Conservation (phyloP, 2,329 filamentous ascomycete genomes). For the Basipetospora chlamydospora region DNA sequence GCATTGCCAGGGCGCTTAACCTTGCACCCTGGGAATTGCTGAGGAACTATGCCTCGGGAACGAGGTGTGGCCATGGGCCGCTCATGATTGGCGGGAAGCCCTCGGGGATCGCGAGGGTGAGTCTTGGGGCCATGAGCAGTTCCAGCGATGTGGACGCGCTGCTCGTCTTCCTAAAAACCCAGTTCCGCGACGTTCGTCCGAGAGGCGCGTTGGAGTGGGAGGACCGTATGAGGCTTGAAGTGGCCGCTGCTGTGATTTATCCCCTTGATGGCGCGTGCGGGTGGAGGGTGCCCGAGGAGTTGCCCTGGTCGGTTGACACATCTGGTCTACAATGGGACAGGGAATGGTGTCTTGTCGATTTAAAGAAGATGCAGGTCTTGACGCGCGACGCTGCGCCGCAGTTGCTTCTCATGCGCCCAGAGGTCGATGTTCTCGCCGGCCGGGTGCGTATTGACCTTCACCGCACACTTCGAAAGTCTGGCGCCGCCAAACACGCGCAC, state of each 20-base stretch:
- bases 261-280: background rate
- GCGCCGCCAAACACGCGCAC: background rate
- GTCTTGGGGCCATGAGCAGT: slow-evolving; percentile 81
- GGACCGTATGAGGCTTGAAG: background rate
- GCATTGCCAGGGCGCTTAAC: slow-evolving; percentile 55
- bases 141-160: slow-evolving; percentile 58
- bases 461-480: background rate
- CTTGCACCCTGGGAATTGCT: slow-evolving; percentile 70
- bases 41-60: slow-evolving; percentile 68
- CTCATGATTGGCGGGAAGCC: slow-evolving; percentile 74
- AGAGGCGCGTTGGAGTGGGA: background rate
- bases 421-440: background rate
- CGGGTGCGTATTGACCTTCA: background rate
- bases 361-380: background rate
- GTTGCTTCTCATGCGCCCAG: background rate
- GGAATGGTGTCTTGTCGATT: background rate
- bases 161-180: slow-evolving; percentile 45
- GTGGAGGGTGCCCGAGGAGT: background rate
- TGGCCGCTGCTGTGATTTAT: background rate
- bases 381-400: background rate
- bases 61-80: slow-evolving; percentile 69
- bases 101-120: slow-evolving; percentile 72
- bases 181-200: background rate
- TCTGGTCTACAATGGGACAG: slow-evolving; percentile 1
- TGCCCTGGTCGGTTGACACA: background rate